Conservation (phyloP, 2,329 filamentous ascomycete species). For the Scleromitrula shiraiana region DNA sequence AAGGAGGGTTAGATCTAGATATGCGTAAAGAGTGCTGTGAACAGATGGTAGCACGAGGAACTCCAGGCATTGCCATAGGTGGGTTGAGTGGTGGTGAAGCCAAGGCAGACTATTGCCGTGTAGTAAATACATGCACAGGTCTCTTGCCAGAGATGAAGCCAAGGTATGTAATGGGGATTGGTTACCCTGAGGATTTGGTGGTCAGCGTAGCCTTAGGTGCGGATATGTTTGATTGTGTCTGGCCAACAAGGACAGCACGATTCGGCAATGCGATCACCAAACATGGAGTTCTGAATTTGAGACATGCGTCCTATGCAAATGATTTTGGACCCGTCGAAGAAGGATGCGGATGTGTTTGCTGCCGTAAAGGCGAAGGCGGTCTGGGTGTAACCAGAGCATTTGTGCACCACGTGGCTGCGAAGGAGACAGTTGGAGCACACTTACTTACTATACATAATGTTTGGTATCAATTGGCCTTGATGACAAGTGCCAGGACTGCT, state of each 20-base stretch:
- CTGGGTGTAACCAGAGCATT: slow-evolving; percentile 82
- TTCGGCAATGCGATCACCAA: slow-evolving; percentile 92
- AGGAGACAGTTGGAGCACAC: slow-evolving; percentile 87
- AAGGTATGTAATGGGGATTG: slow-evolving; percentile 98
- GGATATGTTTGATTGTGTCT: slow-evolving; percentile 99
- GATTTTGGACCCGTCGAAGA: slow-evolving; percentile 82
- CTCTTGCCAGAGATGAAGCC: slow-evolving; percentile 85
- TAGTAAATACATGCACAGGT: slow-evolving; percentile 78
- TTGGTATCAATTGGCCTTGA: slow-evolving; percentile 80
- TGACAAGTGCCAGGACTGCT: slow-evolving; percentile 65
- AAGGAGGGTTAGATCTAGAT: slow-evolving; percentile 84
- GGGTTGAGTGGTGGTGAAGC: slow-evolving; percentile 92
- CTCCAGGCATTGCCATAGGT: slow-evolving; percentile 93
- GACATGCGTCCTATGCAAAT: slow-evolving; percentile 63
- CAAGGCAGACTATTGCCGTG: slow-evolving; percentile 84
- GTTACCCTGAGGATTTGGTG: slow-evolving; percentile 91
- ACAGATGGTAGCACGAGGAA: slow-evolving; percentile 84
- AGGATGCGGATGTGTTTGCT: slow-evolving; percentile 74
- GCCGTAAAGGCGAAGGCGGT: slow-evolving; percentile 58
- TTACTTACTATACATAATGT: slow-evolving; percentile 92
- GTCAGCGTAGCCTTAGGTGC: slow-evolving; percentile 90
- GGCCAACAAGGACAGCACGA: slow-evolving; percentile 91
- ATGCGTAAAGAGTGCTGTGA: slow-evolving; percentile 75
- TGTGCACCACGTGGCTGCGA: slow-evolving; percentile 82
- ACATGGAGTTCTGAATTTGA: slow-evolving; percentile 74